Evolutionary conservation across 176 grass and related monocot species (phyloP).

Genomic region (Musa acuminata): DNA sequence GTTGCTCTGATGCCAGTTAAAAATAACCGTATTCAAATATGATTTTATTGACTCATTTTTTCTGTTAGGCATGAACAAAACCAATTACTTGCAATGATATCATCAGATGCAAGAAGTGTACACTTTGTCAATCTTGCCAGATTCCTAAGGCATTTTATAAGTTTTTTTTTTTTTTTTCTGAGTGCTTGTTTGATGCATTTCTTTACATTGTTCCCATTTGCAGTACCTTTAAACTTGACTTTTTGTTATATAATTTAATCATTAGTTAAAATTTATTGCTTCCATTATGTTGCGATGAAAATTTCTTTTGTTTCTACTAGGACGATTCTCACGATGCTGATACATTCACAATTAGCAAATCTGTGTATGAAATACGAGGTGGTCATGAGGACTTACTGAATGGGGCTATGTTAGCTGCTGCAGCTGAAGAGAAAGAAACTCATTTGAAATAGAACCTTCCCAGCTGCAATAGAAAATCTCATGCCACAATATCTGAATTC

Average conservation of each 20-base stretch:
- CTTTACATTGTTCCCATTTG: not conserved
- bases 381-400: slow-evolving; percentile 65
- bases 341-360: slow-evolving; percentile 64
- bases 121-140: too few species aligned
- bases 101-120: too few species aligned
- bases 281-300: too few species aligned
- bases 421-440: slow-evolving; percentile 84
- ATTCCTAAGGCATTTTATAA: too few species aligned
- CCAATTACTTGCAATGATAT: too few species aligned
- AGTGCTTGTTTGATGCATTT: too few species aligned
- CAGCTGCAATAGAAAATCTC: slow-evolving; percentile 38
- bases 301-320: not conserved
- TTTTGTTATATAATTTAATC: too few species aligned
- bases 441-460: slow-evolving; percentile 57
- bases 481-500: not conserved
- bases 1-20: too few species aligned
- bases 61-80: too few species aligned
- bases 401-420: slow-evolving; percentile 67
- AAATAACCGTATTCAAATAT: too few species aligned
- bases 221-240: not conserved
- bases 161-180: too few species aligned
- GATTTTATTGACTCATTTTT: too few species aligned
- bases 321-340: slow-evolving; percentile 38
- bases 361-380: slow-evolving; percentile 38
- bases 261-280: not conserved